Evolutionary conservation across 2,329 filamentous ascomycete species (phyloP), one percentile per base, ranked within the genome.

Genomic region (Phialophora tarda): DNA sequence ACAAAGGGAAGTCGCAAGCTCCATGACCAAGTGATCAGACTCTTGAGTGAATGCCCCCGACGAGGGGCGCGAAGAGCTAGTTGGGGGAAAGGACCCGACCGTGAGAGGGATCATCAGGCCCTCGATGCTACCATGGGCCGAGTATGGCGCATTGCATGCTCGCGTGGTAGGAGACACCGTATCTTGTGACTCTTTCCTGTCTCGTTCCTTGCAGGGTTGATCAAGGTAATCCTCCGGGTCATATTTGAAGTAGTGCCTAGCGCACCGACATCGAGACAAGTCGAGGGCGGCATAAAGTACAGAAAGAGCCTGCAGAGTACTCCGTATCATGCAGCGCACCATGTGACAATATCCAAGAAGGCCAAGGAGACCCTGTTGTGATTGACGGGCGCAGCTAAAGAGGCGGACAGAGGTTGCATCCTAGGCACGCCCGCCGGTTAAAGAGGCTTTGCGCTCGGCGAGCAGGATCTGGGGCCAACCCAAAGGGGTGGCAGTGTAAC

Each of bases 201-300:
- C 50, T 53, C 32, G 21, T 61, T 12, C 28, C 21, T 53, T 21
- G 12, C 47, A 53, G 59, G 26, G 59, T 38, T 41, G 59, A 54
- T 61, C 60, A 62, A 62, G 60, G 51, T 47, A 62, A 62, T 62
- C 55, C 60, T 62, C 60, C 60, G 60, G 51, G 34, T 44, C 48
- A 26, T 38, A n/a, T 30, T 50, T 26, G 57, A 34, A n/a, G 57
- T 48, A 59, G 56, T 48, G 38, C 47, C 56, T 48, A 32, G 56
- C 23, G 56, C 56, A 59, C 38, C 21, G 17, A 11, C 17, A 6
- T 48, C 2, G 44, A 48, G 17, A 48, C 44, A 48, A 48, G 5
- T 48, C 21, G 38, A 28, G 56, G 24, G 34, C 11, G 21, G 17
- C 21, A 26, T 12, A 51, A 51, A 11, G 24, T 28, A 23, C 48